A percentile compares a stretch with the other conserved stretches of the same genome.
phyloP scores from a whole-genome alignment of 2,329 filamentous ascomycete species.

The Xylaria sp. region DNA sequence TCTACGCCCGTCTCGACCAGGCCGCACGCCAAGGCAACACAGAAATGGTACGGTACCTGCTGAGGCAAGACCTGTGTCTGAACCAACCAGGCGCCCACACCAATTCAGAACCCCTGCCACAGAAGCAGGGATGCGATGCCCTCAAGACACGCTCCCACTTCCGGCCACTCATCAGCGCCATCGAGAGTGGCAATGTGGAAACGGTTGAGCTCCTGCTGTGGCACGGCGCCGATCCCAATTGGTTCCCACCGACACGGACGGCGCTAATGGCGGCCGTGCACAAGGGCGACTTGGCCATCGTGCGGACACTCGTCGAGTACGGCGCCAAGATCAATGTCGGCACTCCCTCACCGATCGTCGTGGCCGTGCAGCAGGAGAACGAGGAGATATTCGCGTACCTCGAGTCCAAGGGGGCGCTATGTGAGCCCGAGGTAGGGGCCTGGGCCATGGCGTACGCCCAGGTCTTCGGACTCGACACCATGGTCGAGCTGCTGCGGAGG shows the following conservation, averaged over 20 bases:
- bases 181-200: constrained; percentile 28
- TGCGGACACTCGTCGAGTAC: constrained; percentile 28
- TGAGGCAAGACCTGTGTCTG: constrained; percentile 25
- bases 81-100: constrained; percentile 22
- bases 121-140: constrained; percentile 21
- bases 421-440: constrained; percentile 14
- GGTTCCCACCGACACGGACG: constrained; percentile 27
- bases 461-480: constrained; percentile 26
- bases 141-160: constrained; percentile 17
- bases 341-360: constrained; percentile 27
- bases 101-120: constrained; percentile 11
- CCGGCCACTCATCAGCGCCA: constrained; percentile 27
- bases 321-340: constrained; percentile 28
- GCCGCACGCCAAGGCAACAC: constrained; percentile 27
- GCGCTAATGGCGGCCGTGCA: constrained; percentile 29
- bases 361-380: constrained; percentile 30
- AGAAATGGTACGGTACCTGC: constrained; percentile 23
- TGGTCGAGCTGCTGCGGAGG: constrained; percentile 14
- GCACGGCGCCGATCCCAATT: constrained; percentile 31
- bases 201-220: constrained; percentile 25
- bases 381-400: constrained; percentile 24
- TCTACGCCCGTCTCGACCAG: constrained; percentile 23
- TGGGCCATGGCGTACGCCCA: constrained; percentile 30
- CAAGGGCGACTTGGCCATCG: constrained; percentile 24
- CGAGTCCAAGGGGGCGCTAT: constrained; percentile 16